Percentiles rank a stretch among this genome's conserved stretches.
phyloP scores from a whole-genome alignment of 305 asterid genomes.

The Fraxinus velutina region DNA sequence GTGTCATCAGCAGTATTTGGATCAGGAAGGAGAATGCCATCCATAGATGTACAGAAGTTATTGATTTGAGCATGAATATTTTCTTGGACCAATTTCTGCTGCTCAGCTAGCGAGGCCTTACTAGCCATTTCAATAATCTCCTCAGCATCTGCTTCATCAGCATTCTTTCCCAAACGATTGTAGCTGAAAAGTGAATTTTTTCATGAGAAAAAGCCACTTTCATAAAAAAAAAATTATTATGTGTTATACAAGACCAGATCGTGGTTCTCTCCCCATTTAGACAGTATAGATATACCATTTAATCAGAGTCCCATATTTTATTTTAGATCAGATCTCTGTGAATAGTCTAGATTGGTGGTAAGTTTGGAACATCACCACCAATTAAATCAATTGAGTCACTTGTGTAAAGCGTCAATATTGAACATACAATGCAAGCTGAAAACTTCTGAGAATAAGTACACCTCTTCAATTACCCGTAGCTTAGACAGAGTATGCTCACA shows the following conservation, averaged over 20 bases:
- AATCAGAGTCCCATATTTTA: background rate
- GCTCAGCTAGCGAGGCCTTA: slow-evolving; percentile 62
- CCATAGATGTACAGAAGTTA: slow-evolving; percentile 58
- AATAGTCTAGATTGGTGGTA: background rate
- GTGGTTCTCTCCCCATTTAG: background rate
- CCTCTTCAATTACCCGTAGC: background rate
- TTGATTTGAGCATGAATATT: slow-evolving; percentile 67
- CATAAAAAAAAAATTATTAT: background rate
- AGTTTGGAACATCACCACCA: background rate
- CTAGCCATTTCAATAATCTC: slow-evolving; percentile 78
- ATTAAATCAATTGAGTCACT: background rate
- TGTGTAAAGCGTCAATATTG: background rate
- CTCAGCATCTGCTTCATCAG: slow-evolving; percentile 77
- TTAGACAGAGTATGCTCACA: background rate
- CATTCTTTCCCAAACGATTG: slow-evolving; percentile 75
- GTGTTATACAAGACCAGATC: background rate
- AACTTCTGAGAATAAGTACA: background rate
- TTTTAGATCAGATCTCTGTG: background rate
- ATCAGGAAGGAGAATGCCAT: slow-evolving; percentile 64
- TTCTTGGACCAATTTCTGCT: slow-evolving; percentile 84
- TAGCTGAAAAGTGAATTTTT: slow-evolving; percentile 48
- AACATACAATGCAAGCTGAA: background rate
- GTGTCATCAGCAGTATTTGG: slow-evolving; percentile 22
- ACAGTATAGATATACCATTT: background rate
- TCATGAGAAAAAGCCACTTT: slow-evolving; percentile 21